Percentiles rank a stretch among this genome's conserved stretches.
These are phyloP conservation scores for Carex scoparia DNA, from an alignment of 176 grass and related monocot species.

Conservation along the genomic window DNA sequence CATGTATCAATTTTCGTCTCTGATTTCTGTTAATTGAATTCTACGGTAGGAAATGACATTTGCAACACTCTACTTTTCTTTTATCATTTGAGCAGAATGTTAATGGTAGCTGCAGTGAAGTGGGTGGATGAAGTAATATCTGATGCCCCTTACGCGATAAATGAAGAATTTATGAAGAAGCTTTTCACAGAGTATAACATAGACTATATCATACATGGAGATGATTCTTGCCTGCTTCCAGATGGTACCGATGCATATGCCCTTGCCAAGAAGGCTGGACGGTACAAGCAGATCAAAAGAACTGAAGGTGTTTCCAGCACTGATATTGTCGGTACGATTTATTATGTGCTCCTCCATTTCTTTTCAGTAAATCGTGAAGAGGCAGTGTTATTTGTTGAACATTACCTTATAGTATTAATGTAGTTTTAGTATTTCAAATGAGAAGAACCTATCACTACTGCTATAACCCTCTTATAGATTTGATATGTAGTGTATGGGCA, in stretches of 20 bases:
- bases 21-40: neutral
- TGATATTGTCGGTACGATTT: conserved; percentile 78
- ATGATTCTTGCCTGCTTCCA: conserved; percentile 80
- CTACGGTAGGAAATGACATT: neutral
- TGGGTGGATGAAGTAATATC: conserved; percentile 92
- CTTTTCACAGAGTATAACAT: conserved; percentile 82
- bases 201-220: conserved; percentile 96
- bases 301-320: conserved; percentile 89
- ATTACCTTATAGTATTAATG: neutral
- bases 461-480: neutral
- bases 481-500: neutral
- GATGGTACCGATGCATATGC: conserved; percentile 93
- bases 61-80: neutral
- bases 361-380: neutral
- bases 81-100: conserved; percentile 36
- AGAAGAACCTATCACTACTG: neutral
- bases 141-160: conserved; percentile 83
- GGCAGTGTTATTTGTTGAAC: neutral
- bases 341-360: neutral
- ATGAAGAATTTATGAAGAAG: conserved; percentile 86
- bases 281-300: conserved; percentile 94
- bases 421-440: neutral
- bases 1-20: neutral
- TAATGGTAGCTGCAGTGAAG: conserved; percentile 81
- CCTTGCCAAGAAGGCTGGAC: conserved; percentile 75